Evolutionary conservation across 2,329 filamentous ascomycete genomes (phyloP), one percentile per base, ranked within the genome.

Genomic region (Sodiomyces alkalinus): DNA sequence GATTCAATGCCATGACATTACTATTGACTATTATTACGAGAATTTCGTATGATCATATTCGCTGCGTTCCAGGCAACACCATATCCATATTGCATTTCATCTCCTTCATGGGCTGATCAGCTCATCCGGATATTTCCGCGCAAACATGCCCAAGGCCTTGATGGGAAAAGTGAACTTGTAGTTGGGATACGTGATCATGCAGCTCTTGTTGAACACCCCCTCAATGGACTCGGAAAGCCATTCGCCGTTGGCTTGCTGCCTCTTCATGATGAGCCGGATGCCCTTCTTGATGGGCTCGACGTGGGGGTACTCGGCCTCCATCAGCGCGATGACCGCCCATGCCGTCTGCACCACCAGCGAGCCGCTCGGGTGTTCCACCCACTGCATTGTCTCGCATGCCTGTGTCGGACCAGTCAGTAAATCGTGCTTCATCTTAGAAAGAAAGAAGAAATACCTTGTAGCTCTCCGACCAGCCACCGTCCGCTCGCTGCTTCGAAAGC

Each of bases 151-250:
- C 38, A 98, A 52, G 2, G 90, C 90, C 57, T 92, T 92, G 48
- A 96, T 80, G 1, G 87, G 76, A 54, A 94, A 98, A 33, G 79
- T 80, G 51, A 93, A 90, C 60, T 96, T 98, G 64, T 98, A 98
- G 62, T 98, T 98, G 23, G 87, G 87, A 47, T 98, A 98, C 1
- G 83, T 90, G 39, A 98, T 98, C 83, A 94, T 96, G 63, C 87
- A 96, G 45, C 77, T 90, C 62, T 94, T 93, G 57, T 98, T 98
- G 57, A 98, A 98, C 8, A 98, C 90, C 3, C 90, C 90, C 52
- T 98, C 90, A 42, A 98, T 96, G 1, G 80, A 77, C 53, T 96
- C 90, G 49, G 94, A 86, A 40, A 80, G 49, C 90, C 90, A 98
- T 57, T 94, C 86, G 19, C 90, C 90, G 46, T 93, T 93, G 3